Percentiles rank a stretch among this genome's conserved stretches.
Conservation (phyloP, 495 filamentous ascomycete genomes). For the Neurospora terricola region DNA sequence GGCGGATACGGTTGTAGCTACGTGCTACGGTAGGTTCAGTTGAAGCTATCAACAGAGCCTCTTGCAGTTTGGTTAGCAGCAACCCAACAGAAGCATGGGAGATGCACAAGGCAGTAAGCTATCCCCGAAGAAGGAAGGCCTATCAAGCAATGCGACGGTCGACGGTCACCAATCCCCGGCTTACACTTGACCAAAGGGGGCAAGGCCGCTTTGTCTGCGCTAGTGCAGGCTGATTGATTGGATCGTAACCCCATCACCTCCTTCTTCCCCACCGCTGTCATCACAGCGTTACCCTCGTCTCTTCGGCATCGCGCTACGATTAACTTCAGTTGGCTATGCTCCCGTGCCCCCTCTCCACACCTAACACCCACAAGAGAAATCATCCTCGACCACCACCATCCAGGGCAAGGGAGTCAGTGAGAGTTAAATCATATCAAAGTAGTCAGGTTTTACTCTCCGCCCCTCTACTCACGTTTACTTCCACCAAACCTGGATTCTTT, state of each 20-base stretch:
- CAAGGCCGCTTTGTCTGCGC: neutral
- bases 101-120: neutral
- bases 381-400: neutral
- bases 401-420: neutral
- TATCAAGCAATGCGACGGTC: neutral
- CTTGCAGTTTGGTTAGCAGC: neutral
- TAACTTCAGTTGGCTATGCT: neutral
- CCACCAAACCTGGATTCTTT: neutral
- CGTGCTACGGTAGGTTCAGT: neutral
- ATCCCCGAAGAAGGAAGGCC: neutral
- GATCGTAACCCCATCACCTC: neutral
- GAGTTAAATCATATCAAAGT: neutral
- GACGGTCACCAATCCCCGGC: neutral
- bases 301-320: neutral
- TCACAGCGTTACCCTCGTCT: neutral
- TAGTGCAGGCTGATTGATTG: neutral
- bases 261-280: neutral
- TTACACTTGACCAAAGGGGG: neutral
- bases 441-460: neutral
- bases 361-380: neutral
- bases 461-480: neutral
- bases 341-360: neutral
- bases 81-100: neutral
- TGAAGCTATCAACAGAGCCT: neutral
- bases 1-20: neutral